Base-by-base conservation (phyloP, 2,329 filamentous ascomycete genomes). In the Emergomyces africanus region DNA sequence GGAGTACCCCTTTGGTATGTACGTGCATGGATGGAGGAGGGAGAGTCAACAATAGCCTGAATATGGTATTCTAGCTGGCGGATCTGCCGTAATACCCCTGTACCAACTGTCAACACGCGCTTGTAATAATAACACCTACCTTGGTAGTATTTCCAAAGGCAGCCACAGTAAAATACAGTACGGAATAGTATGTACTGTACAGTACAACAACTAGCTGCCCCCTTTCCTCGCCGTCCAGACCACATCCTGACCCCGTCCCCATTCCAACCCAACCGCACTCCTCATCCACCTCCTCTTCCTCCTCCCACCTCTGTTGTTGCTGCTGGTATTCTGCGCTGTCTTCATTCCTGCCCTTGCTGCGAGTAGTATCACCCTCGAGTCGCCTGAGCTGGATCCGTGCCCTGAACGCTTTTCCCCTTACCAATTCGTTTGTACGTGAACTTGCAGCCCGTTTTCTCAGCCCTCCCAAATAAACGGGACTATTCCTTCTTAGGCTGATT, bases 391-490 rank as follows among this genome's bases (percentile, higher is more conserved):
- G 54, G 54, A 33, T 55, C 54, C 41, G 23, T 44, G 39, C 39
- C 54, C 39, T 44, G 37, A 55, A 39, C 5, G 8, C 9, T 51
- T 39, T 23, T 10, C 39, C 54, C 25, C 39, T 55, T 23, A 37
- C 54, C 53, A 55, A 55, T 55, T 55, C 54, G 37, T 25, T 55
- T n/a, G 37, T 55, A 30, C 39, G 15, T 55, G 23, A 42, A 28
- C 23, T 54, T 23, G 8, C 35, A 3, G 20, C 20, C 37, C 3
- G 53, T n/a, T 30, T 55, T 25, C n/a, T 33, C 20, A 28, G 53
- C 37, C 25, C 18, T 12, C 23, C 23, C 53, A 1, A 5, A 3
- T 14, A 33, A n/a, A n/a, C 28, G 9, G 37, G 39, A 55, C 54
- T 55, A 42, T 55, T 55, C 54, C 54, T 28, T 25, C 54, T 42